A percentile compares a stretch with the other conserved stretches of the same genome.
These are phyloP conservation scores for Psilocybe cubensis DNA, from an alignment of 768 basidiomycete species.

Conservation along the genomic window DNA sequence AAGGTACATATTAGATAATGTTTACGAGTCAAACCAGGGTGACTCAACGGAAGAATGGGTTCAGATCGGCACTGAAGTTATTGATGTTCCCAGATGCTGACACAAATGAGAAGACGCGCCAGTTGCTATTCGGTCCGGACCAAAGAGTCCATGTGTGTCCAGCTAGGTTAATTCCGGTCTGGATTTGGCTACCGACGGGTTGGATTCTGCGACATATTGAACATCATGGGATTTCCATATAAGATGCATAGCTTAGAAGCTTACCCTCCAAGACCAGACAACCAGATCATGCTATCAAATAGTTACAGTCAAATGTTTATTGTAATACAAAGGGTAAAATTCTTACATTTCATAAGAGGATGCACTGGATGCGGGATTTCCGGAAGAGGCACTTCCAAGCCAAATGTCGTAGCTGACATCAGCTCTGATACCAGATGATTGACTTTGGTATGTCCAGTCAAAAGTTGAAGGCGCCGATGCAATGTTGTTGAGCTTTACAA, in stretches of 20 bases:
- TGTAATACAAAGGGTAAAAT: not conserved
- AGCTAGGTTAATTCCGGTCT: slow-evolving; percentile 42
- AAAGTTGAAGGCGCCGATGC: slow-evolving; percentile 51
- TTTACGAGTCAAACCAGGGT: not conserved
- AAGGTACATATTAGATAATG: not conserved
- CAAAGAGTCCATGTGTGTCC: slow-evolving; percentile 61
- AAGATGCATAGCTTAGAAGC: slow-evolving; percentile 3
- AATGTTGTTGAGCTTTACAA: slow-evolving; percentile 40
- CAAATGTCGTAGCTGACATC: slow-evolving; percentile 66
- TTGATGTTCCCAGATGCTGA: slow-evolving; percentile 49
- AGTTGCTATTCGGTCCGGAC: slow-evolving; percentile 55
- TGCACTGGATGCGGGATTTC: slow-evolving; percentile 46
- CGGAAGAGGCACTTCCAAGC: slow-evolving; percentile 46
- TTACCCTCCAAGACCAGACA: slow-evolving; percentile 58
- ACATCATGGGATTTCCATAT: not conserved
- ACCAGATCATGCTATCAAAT: slow-evolving; percentile 58
- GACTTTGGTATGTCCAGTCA: slow-evolving; percentile 50
- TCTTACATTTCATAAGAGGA: slow-evolving; percentile 59
- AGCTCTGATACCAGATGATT: slow-evolving; percentile 51
- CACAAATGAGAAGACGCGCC: slow-evolving; percentile 62
- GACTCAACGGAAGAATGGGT: slow-evolving; percentile 55
- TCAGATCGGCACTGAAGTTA: slow-evolving; percentile 55
- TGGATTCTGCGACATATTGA: slow-evolving; percentile 41
- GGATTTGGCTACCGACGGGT: slow-evolving; percentile 54
- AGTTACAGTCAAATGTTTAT: not conserved